A percentile compares a stretch with the other conserved stretches of the same genome.
phyloP scores from a whole-genome alignment of 129 eudicot genomes.

The Tanacetum coccineum region DNA sequence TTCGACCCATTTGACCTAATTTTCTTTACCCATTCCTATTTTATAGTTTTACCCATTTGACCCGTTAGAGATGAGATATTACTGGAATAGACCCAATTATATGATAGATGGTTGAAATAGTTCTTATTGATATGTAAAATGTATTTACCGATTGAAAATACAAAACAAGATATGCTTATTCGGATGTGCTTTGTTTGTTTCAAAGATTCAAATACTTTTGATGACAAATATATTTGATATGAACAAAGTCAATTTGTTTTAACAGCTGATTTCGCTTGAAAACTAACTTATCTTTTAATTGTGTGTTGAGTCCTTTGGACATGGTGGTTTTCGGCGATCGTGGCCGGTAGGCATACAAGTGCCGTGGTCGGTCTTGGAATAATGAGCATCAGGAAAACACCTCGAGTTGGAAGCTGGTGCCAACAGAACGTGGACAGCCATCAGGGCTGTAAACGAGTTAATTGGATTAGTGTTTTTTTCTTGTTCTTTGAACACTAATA shows the following conservation, averaged over 20 bases:
- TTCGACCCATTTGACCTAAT: no score
- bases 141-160: no score
- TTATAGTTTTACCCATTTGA: not conserved
- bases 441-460: not conserved
- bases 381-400: conserved; percentile 15
- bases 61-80: no score
- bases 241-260: no score
- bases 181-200: not conserved
- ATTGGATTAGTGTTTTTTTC: not conserved
- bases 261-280: not conserved
- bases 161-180: no score
- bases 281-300: not conserved
- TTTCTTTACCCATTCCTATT: no score
- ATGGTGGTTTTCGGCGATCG: conserved; percentile 82
- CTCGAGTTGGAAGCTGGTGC: not conserved
- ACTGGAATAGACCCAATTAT: not conserved
- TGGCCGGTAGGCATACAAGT: conserved; percentile 74
- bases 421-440: not conserved
- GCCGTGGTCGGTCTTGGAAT: conserved; percentile 81
- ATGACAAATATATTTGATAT: not conserved
- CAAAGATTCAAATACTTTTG: not conserved
- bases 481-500: not conserved
- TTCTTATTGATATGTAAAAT: no score
- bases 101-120: not conserved
- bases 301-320: conserved; percentile 35